Base-by-base conservation (phyloP, 768 basidiomycete genomes). In the Rhodotorula taiwanensis region DNA sequence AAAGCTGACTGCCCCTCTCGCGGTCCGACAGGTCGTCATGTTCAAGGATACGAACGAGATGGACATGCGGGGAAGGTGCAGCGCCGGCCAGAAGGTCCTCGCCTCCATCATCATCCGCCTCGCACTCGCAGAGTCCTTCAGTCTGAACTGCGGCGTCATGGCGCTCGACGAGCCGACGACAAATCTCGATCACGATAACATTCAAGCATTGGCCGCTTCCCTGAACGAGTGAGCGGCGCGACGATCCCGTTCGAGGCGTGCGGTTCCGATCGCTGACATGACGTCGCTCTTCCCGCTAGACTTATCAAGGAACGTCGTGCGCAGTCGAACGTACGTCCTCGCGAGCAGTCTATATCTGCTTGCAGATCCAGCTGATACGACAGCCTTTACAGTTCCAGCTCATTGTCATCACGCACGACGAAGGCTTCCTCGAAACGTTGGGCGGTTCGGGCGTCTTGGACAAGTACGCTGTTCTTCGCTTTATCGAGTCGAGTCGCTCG, bases 31-130 rank as follows among this genome's bases (percentile, higher is more conserved):
- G 91, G 91, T 97, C 62, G 94, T 98, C 69, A 98, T 99, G 94
- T 89, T 87, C 55, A 99, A 99, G 78, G 93, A 97, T 75, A 88
- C 92, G 72, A 93, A 97, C 11, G 94, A 98, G 77, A 92, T 99
- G 88, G 95, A 98, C 77, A 99, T 99, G 95, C 85, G 95, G 60
- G 95, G 95, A 30, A 84, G 95, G 67, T 99, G 95, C 77, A 92
- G 89, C 21, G 95, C 95, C 2, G 95, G 95, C 0, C 95, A 99
- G 77, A 99, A 99, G 78, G 97, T 98, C 82, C 79, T 99, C 62
- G 95, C 94, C 15, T 93, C 89, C 27, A 97, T 98, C 76, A 90
- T 98, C 77, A 98, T 99, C 72, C 85, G 95, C 10, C 84, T 99
- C 41, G 95, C 95, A 6, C 81, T 99, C 31, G 94, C 94, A 9